A percentile compares a stretch with the other conserved stretches of the same genome.
phyloP scores from a whole-genome alignment of 441 rosid genomes.

The Rhodomyrtus psidioides region DNA sequence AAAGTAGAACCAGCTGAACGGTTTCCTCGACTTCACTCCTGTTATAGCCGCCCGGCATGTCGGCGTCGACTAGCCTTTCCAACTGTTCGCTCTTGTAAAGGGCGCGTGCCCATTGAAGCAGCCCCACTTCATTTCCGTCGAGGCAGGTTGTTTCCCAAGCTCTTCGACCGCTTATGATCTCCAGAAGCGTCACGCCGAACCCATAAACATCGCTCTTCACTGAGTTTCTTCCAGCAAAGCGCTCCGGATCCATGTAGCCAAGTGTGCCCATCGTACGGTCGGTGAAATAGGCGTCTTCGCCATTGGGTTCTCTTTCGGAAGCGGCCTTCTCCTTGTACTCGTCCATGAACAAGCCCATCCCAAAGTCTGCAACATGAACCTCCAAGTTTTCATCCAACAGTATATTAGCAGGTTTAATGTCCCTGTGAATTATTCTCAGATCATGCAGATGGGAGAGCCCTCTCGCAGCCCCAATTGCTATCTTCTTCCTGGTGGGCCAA shows the following conservation, averaged over 20 bases:
- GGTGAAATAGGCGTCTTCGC: neutral
- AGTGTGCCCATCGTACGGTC: neutral
- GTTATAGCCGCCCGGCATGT: neutral
- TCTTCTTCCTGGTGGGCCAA: neutral
- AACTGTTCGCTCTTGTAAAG: neutral
- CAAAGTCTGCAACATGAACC: neutral
- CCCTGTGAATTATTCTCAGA: slow-evolving; percentile 1
- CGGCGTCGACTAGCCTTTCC: neutral
- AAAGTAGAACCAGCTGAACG: neutral
- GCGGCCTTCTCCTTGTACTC: neutral
- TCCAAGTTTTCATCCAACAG: slow-evolving; percentile 1
- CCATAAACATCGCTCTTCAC: neutral
- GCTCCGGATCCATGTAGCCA: neutral
- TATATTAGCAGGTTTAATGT: slow-evolving; percentile 1
- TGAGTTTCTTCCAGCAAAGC: neutral
- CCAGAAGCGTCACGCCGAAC: neutral
- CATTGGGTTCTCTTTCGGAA: neutral
- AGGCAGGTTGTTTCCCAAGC: neutral
- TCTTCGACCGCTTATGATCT: neutral
- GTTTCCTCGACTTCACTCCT: neutral
- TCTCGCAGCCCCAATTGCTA: slow-evolving; percentile 1
- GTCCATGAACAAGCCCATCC: neutral
- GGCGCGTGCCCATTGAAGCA: neutral
- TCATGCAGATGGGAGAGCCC: neutral
- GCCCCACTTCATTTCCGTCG: neutral